Evolutionary conservation across 306 rosid species (phyloP).

Genomic region (Glycine latifolia): DNA sequence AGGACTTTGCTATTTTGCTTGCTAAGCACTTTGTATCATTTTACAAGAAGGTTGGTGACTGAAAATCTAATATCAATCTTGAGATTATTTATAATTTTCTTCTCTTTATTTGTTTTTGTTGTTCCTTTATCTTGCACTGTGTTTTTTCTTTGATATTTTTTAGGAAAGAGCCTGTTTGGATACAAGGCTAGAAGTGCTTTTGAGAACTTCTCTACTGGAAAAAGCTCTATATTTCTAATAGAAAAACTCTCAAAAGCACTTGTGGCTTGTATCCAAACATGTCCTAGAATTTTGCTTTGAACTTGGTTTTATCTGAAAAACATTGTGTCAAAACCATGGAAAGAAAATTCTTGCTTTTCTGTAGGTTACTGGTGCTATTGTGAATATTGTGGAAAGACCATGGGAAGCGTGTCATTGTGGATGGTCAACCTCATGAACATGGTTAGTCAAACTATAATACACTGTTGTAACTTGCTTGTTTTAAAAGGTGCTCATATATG

Average conservation of each 20-base stretch:
- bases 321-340: background rate
- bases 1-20: slow-evolving; percentile 84
- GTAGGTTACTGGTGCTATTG: slow-evolving; percentile 82
- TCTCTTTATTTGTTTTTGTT: background rate
- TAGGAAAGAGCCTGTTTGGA: too few species aligned
- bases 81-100: slow-evolving; percentile 11
- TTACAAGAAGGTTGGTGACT: slow-evolving; percentile 70
- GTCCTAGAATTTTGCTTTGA: slow-evolving; percentile 1
- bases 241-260: too few species aligned
- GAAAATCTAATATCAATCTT: slow-evolving; percentile 12
- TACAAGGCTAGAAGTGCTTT: too few species aligned
- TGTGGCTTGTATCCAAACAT: too few species aligned
- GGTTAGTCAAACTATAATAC: slow-evolving; percentile 63
- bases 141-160: slow-evolving; percentile 12
- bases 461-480: slow-evolving; percentile 11
- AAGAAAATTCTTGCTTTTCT: slow-evolving; percentile 10
- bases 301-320: slow-evolving; percentile 5
- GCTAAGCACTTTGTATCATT: slow-evolving; percentile 83
- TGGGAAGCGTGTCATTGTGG: slow-evolving; percentile 85
- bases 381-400: slow-evolving; percentile 88
- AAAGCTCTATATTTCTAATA: too few species aligned
- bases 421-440: slow-evolving; percentile 84
- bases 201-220: too few species aligned
- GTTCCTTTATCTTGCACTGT: background rate
- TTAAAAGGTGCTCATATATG: background rate